Conservation (phyloP, 768 basidiomycete genomes). For the Trametes cingulata region DNA sequence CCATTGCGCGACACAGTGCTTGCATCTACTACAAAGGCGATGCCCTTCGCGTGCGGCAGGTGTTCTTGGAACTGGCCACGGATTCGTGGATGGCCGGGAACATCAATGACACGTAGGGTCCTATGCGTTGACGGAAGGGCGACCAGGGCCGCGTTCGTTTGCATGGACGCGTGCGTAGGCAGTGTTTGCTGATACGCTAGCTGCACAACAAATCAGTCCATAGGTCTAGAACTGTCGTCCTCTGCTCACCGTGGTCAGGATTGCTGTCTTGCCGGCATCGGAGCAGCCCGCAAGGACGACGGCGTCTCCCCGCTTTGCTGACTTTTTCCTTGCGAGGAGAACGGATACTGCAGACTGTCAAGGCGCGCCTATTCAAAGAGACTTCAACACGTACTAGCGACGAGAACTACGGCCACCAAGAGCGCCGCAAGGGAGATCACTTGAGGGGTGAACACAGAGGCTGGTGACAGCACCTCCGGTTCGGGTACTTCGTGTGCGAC, state of each 20-base stretch:
- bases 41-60: conserved; percentile 57
- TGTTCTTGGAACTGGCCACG: conserved; percentile 72
- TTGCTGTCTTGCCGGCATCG: conserved; percentile 81
- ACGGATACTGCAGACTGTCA: conserved; percentile 42
- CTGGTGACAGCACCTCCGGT: conserved; percentile 40
- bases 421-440: conserved; percentile 46
- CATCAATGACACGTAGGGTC: conserved; percentile 60
- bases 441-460: conserved; percentile 40
- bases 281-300: conserved; percentile 75
- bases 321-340: conserved; percentile 44
- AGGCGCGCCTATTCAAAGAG: background rate
- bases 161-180: conserved; percentile 76
- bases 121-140: conserved; percentile 44
- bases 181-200: conserved; percentile 63
- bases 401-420: conserved; percentile 41
- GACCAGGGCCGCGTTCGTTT: conserved; percentile 60
- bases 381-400: conserved; percentile 41
- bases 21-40: conserved; percentile 81
- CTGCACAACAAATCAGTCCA: conserved; percentile 39
- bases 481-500: background rate
- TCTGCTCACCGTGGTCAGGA: conserved; percentile 63
- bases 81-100: conserved; percentile 86
- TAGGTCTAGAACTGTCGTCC: conserved; percentile 2
- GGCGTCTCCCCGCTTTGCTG: conserved; percentile 52
- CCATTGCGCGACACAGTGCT: conserved; percentile 78